These are phyloP conservation scores for Paracoccidioides lutzii DNA, from an alignment of 2,329 filamentous ascomycete species.

Conservation along the genomic window DNA sequence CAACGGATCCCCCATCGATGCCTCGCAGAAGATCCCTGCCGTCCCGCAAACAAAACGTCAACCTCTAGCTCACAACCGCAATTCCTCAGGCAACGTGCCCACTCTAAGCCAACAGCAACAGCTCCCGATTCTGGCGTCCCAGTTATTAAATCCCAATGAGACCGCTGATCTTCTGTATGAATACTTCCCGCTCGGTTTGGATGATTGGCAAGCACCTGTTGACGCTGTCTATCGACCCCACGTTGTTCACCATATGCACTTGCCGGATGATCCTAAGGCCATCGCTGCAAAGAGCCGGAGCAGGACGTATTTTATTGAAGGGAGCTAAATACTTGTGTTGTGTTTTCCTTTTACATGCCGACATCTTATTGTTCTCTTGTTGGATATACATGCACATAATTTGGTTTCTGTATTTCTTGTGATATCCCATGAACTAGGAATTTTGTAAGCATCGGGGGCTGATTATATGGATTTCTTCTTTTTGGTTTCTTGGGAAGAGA, in stretches of 20 bases:
- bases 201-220: slow-evolving; percentile 84
- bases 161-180: slow-evolving; percentile 79
- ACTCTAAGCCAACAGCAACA: slow-evolving; percentile 19
- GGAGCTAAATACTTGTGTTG: not conserved
- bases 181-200: slow-evolving; percentile 81
- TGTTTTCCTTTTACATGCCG: not conserved
- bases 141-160: slow-evolving; percentile 39
- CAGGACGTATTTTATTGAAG: slow-evolving; percentile 56
- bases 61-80: slow-evolving; percentile 17
- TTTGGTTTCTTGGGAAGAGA: not conserved
- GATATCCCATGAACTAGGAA: not conserved
- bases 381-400: not conserved
- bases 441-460: not conserved
- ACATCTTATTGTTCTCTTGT: not conserved
- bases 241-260: slow-evolving; percentile 74
- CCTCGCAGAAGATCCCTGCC: slow-evolving; percentile 20
- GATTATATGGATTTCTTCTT: not conserved
- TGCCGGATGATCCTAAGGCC: slow-evolving; percentile 57
- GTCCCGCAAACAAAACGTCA: slow-evolving; percentile 17
- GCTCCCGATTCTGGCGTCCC: slow-evolving; percentile 43
- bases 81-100: slow-evolving; percentile 17
- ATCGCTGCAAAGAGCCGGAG: slow-evolving; percentile 52
- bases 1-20: not conserved
- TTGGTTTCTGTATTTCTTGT: not conserved
- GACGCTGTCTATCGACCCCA: slow-evolving; percentile 85